Evolutionary conservation across 371 early-diverging fungal genomes (phyloP).

Genomic region (Circinella minor): DNA sequence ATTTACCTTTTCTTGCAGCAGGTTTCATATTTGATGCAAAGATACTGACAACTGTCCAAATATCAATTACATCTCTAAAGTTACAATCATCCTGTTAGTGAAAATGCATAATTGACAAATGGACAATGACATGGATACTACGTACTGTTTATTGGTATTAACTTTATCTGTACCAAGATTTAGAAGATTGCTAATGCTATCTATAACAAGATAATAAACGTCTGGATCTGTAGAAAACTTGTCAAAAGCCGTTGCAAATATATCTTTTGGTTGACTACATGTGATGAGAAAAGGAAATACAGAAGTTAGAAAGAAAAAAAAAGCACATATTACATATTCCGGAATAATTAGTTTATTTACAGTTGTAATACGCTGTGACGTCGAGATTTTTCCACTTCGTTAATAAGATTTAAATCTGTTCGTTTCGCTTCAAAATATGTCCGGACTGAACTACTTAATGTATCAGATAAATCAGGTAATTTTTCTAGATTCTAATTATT

Average conservation of each 20-base stretch:
- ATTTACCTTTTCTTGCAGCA: conserved; percentile 28
- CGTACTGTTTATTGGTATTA: conserved; percentile 24
- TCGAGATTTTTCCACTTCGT: conserved; percentile 41
- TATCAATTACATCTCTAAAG: conserved; percentile 34
- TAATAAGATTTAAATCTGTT: conserved; percentile 56
- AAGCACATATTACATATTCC: too few species aligned
- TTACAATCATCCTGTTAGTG: neutral
- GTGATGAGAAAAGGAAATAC: neutral
- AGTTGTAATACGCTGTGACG: conserved; percentile 46
- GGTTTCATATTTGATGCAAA: conserved; percentile 39
- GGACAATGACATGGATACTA: neutral
- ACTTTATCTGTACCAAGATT: conserved; percentile 30
- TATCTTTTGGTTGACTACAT: conserved; percentile 44
- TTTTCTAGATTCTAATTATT: conserved; percentile 5
- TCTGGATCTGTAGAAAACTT: conserved; percentile 40
- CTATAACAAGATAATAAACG: conserved; percentile 46
- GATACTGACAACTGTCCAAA: conserved; percentile 45
- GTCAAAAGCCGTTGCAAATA: conserved; percentile 39
- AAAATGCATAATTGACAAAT: too few species aligned
- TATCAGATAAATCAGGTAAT: conserved; percentile 28
- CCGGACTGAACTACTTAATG: conserved; percentile 29
- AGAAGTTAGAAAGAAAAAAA: too few species aligned
- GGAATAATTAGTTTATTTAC: conserved; percentile 12
- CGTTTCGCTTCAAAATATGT: conserved; percentile 52
- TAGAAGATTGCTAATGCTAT: conserved; percentile 40